phyloP scores from a whole-genome alignment of 805 yeast genomes.

The Danielia oregonensis region DNA sequence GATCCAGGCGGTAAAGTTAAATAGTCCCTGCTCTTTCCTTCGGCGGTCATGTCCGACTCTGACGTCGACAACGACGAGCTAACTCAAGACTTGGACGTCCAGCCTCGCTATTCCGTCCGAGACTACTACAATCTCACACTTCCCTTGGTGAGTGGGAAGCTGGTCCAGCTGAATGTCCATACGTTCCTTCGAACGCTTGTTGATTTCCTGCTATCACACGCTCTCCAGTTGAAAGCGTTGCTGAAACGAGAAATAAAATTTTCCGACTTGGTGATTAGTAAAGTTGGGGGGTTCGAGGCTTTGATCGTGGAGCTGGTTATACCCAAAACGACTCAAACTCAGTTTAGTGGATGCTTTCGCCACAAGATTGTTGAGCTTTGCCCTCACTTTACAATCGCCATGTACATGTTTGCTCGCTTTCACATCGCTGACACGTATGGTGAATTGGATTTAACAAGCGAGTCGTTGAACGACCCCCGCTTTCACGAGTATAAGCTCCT shows the following conservation, averaged over 20 bases:
- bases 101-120: conserved; percentile 8
- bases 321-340: conserved; percentile 4
- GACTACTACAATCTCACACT: conserved; percentile 19
- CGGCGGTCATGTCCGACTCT: too few species aligned
- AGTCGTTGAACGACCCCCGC: conserved; percentile 5
- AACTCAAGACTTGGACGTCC: too few species aligned
- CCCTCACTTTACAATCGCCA: conserved; percentile 24
- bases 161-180: conserved; percentile 15
- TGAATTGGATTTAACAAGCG: conserved; percentile 12
- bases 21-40: neutral
- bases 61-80: too few species aligned
- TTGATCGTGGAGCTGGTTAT: conserved; percentile 1
- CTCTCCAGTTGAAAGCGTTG: conserved; percentile 16
- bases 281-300: conserved; percentile 1
- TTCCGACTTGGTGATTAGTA: conserved; percentile 13
- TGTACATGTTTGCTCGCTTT: conserved; percentile 26
- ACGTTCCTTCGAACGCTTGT: conserved; percentile 21
- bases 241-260: conserved; percentile 25
- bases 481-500: conserved; percentile 19
- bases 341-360: conserved; percentile 20
- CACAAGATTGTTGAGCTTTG: conserved; percentile 24
- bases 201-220: conserved; percentile 23
- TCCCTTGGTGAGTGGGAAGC: conserved; percentile 9
- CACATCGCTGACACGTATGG: conserved; percentile 27
- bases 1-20: too few species aligned